Percentiles rank a stretch among this genome's conserved stretches.
phyloP scores from a whole-genome alignment of 2,329 filamentous ascomycete species.

The Botrytis tulipae region DNA sequence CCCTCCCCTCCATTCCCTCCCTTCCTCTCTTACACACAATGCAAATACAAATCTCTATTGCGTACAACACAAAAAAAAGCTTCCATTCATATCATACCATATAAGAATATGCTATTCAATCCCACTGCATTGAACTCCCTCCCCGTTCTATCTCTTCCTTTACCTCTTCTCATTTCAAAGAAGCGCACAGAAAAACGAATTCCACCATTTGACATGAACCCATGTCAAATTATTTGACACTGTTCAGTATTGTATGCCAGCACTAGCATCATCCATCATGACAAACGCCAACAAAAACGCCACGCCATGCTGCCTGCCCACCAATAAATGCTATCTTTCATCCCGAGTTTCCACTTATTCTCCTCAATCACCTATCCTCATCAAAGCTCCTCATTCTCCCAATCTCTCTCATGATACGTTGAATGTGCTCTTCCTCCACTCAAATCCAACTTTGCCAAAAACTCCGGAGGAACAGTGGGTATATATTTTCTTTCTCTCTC shows the following conservation, averaged over 20 bases:
- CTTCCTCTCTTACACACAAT: background rate
- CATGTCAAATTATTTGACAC: background rate
- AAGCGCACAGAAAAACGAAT: background rate
- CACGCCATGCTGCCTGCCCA: conserved; percentile 14
- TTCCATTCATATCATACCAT: background rate
- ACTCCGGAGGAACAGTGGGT: conserved; percentile 90
- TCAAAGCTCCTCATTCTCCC: conserved; percentile 60
- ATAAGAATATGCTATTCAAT: background rate
- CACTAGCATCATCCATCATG: background rate
- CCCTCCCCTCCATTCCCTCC: no score
- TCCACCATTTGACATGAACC: background rate
- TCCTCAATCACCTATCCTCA: background rate
- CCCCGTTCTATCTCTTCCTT: background rate
- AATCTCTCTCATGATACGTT: conserved; percentile 63
- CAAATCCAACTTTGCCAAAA: conserved; percentile 78
- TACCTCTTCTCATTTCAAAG: background rate
- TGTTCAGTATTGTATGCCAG: background rate
- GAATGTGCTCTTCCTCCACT: conserved; percentile 49
- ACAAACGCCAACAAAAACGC: conserved; percentile 19
- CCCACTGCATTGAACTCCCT: background rate
- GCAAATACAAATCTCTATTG: background rate
- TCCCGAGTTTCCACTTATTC: background rate
- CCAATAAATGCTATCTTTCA: conserved; percentile 19
- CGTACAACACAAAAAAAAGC: background rate
- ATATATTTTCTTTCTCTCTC: conserved; percentile 95